phyloP scores from a whole-genome alignment of 2,329 filamentous ascomycete genomes.

The Stachybotrys chartarum region DNA sequence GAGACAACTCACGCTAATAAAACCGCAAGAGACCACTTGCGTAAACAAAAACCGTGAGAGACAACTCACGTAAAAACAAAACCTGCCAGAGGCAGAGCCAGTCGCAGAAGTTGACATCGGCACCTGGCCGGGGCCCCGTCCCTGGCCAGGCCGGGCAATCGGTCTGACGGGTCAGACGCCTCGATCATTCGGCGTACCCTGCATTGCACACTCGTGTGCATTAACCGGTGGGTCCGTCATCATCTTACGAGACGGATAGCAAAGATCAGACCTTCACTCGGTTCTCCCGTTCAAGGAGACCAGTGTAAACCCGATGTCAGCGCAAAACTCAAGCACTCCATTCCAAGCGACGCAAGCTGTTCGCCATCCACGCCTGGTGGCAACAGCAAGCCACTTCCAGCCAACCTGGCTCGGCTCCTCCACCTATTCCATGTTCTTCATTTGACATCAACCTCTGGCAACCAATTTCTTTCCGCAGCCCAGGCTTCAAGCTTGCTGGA shows the following conservation, averaged over 20 bases:
- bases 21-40: neutral
- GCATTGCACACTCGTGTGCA: neutral
- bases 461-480: no score
- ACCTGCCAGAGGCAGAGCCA: no score
- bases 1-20: neutral
- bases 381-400: no score
- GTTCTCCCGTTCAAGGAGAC: neutral
- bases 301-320: neutral
- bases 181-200: neutral
- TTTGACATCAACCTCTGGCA: no score
- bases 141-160: neutral
- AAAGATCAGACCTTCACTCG: neutral
- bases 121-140: neutral
- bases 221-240: neutral
- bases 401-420: no score
- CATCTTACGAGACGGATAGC: neutral
- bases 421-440: no score
- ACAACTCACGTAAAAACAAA: neutral
- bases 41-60: neutral
- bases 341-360: no score
- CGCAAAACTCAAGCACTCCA: no score
- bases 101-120: neutral
- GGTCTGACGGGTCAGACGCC: neutral
- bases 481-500: no score
- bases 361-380: no score